Evolutionary conservation across 352 stramenopile species (phyloP).

Genomic region (Globisporangium cystogenes): DNA sequence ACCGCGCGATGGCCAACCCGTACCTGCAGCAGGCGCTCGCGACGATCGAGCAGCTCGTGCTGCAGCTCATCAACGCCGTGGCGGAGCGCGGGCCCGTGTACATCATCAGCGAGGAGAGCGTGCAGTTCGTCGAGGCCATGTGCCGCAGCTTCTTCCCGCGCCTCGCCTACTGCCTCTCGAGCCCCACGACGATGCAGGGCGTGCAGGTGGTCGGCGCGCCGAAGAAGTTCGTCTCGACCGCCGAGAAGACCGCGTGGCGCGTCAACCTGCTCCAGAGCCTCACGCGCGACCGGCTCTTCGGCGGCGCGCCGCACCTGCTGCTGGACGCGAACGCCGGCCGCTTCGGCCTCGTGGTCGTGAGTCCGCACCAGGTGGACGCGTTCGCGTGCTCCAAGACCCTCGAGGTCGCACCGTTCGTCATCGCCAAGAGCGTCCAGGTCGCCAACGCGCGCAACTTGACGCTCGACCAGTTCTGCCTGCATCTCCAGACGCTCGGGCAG

Average conservation of each 20-base stretch:
- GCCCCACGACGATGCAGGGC: conserved; percentile 38
- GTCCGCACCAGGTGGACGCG: conserved; percentile 49
- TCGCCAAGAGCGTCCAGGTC: conserved; percentile 56
- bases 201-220: conserved; percentile 58
- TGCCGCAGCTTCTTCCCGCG: conserved; percentile 61
- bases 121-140: conserved; percentile 51
- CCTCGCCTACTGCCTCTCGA: conserved; percentile 52
- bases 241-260: conserved; percentile 49
- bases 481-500: conserved; percentile 45
- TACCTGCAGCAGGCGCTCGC: conserved; percentile 46
- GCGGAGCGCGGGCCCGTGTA: conserved; percentile 48
- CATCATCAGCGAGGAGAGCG: conserved; percentile 60
- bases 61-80: conserved; percentile 45
- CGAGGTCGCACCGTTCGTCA: conserved; percentile 47
- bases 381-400: conserved; percentile 42
- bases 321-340: conserved; percentile 26
- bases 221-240: conserved; percentile 39
- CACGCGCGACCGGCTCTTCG: conserved; percentile 51
- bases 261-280: conserved; percentile 48
- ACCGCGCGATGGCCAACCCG: conserved; percentile 33
- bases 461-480: conserved; percentile 48
- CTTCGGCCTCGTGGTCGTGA: conserved; percentile 58
- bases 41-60: conserved; percentile 47
- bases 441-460: conserved; percentile 39
- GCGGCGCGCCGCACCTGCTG: conserved; percentile 34